These are phyloP conservation scores for Dryadomyces quercivorus DNA, from an alignment of 2,329 filamentous ascomycete species.

Conservation along the genomic window DNA sequence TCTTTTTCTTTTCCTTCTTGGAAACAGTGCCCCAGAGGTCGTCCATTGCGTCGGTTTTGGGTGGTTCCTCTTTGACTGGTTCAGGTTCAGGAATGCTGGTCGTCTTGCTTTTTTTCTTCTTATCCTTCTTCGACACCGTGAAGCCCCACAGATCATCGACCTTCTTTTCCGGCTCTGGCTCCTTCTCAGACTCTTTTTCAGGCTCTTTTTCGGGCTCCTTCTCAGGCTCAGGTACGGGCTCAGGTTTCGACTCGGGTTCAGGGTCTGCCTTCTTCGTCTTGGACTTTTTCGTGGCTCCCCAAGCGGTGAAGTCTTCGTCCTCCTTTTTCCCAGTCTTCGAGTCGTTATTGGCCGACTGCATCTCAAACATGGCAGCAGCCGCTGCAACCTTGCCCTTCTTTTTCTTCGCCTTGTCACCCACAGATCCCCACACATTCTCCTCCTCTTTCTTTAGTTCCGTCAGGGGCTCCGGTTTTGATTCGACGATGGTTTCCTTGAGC, in stretches of 20 bases:
- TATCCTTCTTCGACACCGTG: no score
- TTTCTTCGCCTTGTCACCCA: neutral
- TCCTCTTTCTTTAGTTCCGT: neutral
- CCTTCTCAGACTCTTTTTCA: no score
- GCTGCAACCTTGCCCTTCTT: slow-evolving; percentile 10
- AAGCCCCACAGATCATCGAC: no score
- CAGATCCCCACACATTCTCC: neutral
- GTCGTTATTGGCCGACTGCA: neutral
- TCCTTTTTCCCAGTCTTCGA: neutral
- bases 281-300: neutral
- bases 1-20: neutral
- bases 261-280: neutral
- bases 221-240: neutral
- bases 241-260: neutral
- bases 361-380: neutral
- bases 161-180: no score
- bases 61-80: slow-evolving; percentile 3
- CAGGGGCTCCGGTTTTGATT: neutral
- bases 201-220: neutral
- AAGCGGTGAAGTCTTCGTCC: neutral
- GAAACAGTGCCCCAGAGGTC: neutral
- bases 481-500: neutral
- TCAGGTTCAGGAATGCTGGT: neutral
- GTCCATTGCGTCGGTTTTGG: neutral
- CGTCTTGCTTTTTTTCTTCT: no score